A percentile compares a stretch with the other conserved stretches of the same genome.
phyloP scores from a whole-genome alignment of 805 yeast species.

The Saturnispora bothae region DNA sequence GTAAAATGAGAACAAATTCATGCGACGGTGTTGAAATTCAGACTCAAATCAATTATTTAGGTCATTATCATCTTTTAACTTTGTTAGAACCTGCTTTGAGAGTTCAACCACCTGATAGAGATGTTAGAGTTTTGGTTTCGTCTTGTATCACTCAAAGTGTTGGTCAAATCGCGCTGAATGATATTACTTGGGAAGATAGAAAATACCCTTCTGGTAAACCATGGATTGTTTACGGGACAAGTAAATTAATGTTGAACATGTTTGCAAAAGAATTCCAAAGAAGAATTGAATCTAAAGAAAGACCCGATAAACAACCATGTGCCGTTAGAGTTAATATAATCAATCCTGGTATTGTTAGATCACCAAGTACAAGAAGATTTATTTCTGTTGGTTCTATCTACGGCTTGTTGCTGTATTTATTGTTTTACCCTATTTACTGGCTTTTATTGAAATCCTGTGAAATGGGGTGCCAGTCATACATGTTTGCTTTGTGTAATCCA shows the following conservation, averaged over 20 bases:
- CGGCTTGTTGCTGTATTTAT: constrained; percentile 48
- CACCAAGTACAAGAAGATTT: constrained; percentile 74
- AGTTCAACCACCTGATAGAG: constrained; percentile 91
- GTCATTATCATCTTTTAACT: constrained; percentile 72
- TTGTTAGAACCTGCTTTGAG: constrained; percentile 74
- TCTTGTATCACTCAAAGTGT: constrained; percentile 70
- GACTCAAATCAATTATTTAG: constrained; percentile 70
- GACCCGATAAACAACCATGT: constrained; percentile 62
- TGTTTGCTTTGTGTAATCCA: constrained; percentile 65
- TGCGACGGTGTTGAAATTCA: constrained; percentile 82
- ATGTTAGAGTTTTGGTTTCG: constrained; percentile 72
- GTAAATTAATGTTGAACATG: constrained; percentile 67
- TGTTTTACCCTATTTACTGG: constrained; percentile 78
- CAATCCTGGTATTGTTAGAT: constrained; percentile 88
- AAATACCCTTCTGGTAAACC: constrained; percentile 55
- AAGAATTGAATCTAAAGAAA: constrained; percentile 42
- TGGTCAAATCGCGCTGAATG: constrained; percentile 53
- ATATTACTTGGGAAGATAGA: constrained; percentile 50
- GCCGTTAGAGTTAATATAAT: constrained; percentile 64
- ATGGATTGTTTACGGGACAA: constrained; percentile 69
- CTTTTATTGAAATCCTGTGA: constrained; percentile 61
- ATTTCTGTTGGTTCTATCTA: constrained; percentile 64
- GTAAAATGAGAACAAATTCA: constrained; percentile 52
- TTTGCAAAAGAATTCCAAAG: constrained; percentile 75
- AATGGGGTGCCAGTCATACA: constrained; percentile 71